phyloP scores from a whole-genome alignment of 2,329 filamentous ascomycete species.

The Hymenoscyphus infarciens region DNA sequence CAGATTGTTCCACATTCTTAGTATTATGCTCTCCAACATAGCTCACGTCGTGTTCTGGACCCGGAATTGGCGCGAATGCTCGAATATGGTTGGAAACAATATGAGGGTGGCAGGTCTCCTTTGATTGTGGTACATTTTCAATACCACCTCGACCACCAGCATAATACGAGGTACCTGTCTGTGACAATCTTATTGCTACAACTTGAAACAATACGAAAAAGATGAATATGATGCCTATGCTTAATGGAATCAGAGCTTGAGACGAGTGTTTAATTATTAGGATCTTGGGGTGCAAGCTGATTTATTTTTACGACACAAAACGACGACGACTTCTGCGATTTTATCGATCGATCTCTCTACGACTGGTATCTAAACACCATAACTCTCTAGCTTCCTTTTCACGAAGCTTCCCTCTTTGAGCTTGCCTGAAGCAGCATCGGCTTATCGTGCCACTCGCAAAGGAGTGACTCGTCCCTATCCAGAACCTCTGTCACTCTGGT shows the following conservation, averaged over 20 bases:
- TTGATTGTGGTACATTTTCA: too few species aligned
- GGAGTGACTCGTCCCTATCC: too few species aligned
- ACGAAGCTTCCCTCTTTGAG: too few species aligned
- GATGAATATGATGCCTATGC: background rate
- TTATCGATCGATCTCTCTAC: background rate
- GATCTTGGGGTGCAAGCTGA: background rate
- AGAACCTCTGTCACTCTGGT: too few species aligned
- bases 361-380: too few species aligned
- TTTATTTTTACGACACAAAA: background rate
- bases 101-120: conserved; percentile 12
- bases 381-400: too few species aligned
- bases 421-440: too few species aligned
- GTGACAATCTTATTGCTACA: too few species aligned
- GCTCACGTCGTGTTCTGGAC: background rate
- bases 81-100: conserved; percentile 19
- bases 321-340: background rate
- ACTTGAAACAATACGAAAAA: background rate
- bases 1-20: conserved; percentile 16
- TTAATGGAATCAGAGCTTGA: background rate
- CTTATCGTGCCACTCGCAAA: too few species aligned
- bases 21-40: conserved; percentile 15
- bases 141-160: too few species aligned
- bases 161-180: too few species aligned
- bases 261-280: background rate
- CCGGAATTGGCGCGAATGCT: conserved; percentile 8